Conservation (phyloP, 23 red algal genomes). For the Gracilaria caudata region DNA sequence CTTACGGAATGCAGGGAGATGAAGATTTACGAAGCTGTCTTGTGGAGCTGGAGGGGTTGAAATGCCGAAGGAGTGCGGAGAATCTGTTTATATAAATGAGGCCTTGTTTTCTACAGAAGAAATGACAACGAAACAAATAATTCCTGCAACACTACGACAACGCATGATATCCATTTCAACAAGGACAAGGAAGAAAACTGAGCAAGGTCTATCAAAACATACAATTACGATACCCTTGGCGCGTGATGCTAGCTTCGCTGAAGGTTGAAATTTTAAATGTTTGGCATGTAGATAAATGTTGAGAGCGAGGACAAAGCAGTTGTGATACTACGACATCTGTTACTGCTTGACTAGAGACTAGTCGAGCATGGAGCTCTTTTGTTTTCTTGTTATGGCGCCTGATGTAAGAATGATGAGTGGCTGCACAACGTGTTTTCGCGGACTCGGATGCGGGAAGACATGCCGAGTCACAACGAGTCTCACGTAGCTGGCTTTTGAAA, state of each 20-base stretch:
- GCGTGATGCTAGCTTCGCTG: no score
- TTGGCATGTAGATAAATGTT: neutral
- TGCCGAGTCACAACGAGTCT: no score
- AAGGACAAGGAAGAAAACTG: conserved; percentile 3
- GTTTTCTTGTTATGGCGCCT: neutral
- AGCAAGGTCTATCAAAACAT: neutral
- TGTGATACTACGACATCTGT: no score
- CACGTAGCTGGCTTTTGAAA: no score
- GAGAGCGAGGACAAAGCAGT: no score
- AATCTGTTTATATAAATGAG: neutral
- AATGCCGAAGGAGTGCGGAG: neutral
- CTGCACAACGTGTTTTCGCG: neutral
- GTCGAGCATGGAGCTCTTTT: no score
- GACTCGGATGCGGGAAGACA: no score
- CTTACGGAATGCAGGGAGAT: neutral
- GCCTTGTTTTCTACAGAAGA: conserved; percentile 12
- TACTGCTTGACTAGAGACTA: no score
- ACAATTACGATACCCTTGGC: neutral
- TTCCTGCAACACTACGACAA: neutral
- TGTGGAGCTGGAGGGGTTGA: neutral
- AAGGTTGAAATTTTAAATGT: no score
- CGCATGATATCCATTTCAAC: neutral
- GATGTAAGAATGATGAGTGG: neutral
- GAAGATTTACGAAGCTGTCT: neutral
- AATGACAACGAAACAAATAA: neutral